phyloP scores from a whole-genome alignment of 495 filamentous ascomycete species.

The Pyronema domesticum region DNA sequence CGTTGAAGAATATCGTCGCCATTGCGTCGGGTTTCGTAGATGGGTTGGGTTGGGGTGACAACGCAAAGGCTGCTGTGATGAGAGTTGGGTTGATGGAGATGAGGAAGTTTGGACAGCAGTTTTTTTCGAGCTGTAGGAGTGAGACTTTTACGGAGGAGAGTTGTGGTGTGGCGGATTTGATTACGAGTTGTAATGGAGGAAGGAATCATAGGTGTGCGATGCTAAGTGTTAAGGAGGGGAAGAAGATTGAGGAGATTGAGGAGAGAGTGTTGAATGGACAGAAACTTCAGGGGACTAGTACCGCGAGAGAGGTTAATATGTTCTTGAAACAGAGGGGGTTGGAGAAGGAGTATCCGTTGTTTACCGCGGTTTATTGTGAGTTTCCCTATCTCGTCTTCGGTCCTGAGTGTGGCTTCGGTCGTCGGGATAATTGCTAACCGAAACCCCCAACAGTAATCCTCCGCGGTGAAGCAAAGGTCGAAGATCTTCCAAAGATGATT shows the following conservation, averaged over 20 bases:
- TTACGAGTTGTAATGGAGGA: constrained; percentile 79
- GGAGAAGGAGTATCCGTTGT: constrained; percentile 75
- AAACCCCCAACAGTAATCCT: constrained; percentile 32
- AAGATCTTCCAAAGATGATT: constrained; percentile 44
- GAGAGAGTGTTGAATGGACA: constrained; percentile 83
- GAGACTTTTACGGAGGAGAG: constrained; percentile 91
- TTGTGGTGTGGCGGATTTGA: constrained; percentile 87
- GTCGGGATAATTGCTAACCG: constrained; percentile 5
- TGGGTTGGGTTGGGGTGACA: constrained; percentile 92
- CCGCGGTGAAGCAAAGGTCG: constrained; percentile 36
- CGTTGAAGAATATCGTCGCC: constrained; percentile 94
- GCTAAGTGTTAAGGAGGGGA: constrained; percentile 61
- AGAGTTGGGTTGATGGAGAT: constrained; percentile 85
- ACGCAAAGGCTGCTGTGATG: constrained; percentile 94
- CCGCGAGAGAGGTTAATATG: constrained; percentile 71
- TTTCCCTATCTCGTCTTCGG: constrained; percentile 3
- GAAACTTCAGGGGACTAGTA: constrained; percentile 86
- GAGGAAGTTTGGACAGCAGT: constrained; percentile 82
- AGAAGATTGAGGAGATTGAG: constrained; percentile 75
- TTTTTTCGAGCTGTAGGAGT: constrained; percentile 66
- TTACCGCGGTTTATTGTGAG: constrained; percentile 65
- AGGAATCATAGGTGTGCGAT: constrained; percentile 89
- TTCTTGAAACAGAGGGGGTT: constrained; percentile 62
- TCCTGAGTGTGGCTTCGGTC: background rate
- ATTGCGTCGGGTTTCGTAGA: constrained; percentile 89